A percentile compares a stretch with the other conserved stretches of the same genome.
Conservation (phyloP, 495 filamentous ascomycete genomes). For the Saxophila tyrrhenica region DNA sequence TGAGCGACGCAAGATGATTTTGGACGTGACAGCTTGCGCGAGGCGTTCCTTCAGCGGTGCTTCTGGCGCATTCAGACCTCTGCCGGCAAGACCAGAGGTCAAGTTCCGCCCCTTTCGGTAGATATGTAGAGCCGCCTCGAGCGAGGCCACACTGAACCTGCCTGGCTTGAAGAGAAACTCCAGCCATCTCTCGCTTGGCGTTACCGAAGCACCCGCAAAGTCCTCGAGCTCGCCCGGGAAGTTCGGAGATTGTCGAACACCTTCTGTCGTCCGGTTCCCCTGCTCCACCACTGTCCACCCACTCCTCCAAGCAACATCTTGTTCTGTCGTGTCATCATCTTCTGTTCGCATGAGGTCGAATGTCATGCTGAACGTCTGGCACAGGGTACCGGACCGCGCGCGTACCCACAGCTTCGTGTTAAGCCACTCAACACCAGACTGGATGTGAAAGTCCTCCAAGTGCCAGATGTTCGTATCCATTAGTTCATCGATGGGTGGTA, state of each 20-base stretch:
- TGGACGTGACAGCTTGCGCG: slow-evolving; percentile 55
- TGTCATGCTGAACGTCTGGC: slow-evolving; percentile 49
- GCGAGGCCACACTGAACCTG: slow-evolving; percentile 57
- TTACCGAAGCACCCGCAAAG: background rate
- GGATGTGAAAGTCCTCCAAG: slow-evolving; percentile 81
- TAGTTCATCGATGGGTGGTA: slow-evolving; percentile 54
- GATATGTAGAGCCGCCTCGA: slow-evolving; percentile 70
- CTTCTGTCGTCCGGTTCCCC: slow-evolving; percentile 23
- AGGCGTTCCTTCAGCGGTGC: slow-evolving; percentile 53
- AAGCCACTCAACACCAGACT: slow-evolving; percentile 38
- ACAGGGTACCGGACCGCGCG: slow-evolving; percentile 72
- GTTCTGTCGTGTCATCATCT: slow-evolving; percentile 18
- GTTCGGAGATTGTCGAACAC: slow-evolving; percentile 15
- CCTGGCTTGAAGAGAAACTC: slow-evolving; percentile 69
- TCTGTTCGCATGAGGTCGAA: slow-evolving; percentile 32
- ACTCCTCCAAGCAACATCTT: slow-evolving; percentile 48
- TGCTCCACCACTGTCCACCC: slow-evolving; percentile 59
- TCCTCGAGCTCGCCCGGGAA: slow-evolving; percentile 23
- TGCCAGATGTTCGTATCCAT: slow-evolving; percentile 49
- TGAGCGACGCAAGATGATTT: slow-evolving; percentile 47
- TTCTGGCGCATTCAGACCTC: slow-evolving; percentile 26
- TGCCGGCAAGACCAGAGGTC: background rate
- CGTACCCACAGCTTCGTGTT: slow-evolving; percentile 67
- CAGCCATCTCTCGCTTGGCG: slow-evolving; percentile 27
- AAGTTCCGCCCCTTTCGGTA: slow-evolving; percentile 36